Base-by-base conservation (phyloP, 2,329 filamentous ascomycete genomes). In the Lecanicillium sp. region DNA sequence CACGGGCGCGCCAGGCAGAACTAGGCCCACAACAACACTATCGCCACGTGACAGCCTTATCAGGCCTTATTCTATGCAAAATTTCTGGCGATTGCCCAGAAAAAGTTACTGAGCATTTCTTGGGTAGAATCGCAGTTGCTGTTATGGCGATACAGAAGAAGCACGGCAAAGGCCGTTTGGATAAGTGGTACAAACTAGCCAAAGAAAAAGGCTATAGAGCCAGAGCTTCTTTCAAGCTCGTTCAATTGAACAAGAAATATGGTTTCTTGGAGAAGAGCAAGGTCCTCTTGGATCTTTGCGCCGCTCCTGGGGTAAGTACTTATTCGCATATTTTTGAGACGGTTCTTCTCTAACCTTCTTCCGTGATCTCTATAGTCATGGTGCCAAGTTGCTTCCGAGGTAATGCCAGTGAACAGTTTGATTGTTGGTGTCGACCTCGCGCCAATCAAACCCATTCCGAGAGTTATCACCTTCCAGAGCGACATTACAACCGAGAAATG, bases 191-290 rank as follows among this genome's bases (percentile, higher is more conserved):
- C 72, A 91, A 90, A 66, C 83, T 97, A 61, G 93, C 93, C 53
- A 98, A 98, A 70, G 93, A 98, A 67, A 97, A 96, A 69, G 93
- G 93, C 54, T 98, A 96, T 65, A 79, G 93, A 61, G 91, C 93
- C 53, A 81, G 93, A 78, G 90, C 93, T 58, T 90, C 93, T 49
- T 97, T 97, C 79, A 98, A 98, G 73, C 73, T 98, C 59, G 91
- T 98, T 58, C 91, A 98, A 67, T 74, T 98, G 60, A 98, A 98
- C 74, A 96, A 97, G 72, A 97, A 96, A 67, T 98, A 95, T 85
- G 87, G 89, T 57, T 98, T 98, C 69, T 75, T 98, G 58, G 90
- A 97, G 68, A 91, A 94, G 75, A 94, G 89, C 70, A 95, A 88
- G 74, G 93, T 97, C 60, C 74, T 96, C 52, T 77, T 98, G 65